These are phyloP conservation scores for Ustilago crameri DNA, from an alignment of 1,284 basidiomycete genomes.

Conservation along the genomic window DNA sequence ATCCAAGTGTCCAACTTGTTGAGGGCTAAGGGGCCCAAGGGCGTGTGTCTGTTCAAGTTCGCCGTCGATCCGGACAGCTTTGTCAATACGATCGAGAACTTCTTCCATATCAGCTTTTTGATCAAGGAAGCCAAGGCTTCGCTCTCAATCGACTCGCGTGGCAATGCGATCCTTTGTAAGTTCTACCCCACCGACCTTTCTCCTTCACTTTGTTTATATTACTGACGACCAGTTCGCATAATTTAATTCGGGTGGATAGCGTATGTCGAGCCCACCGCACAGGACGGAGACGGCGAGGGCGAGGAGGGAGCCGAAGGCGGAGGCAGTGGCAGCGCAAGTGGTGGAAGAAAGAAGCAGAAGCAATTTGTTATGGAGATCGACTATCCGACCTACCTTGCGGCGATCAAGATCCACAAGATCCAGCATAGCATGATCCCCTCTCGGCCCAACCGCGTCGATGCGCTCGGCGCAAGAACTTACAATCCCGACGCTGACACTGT, in stretches of 20 bases:
- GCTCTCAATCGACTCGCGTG: constrained; percentile 72
- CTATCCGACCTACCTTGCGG: constrained; percentile 80
- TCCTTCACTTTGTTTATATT: background rate
- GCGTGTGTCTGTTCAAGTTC: constrained; percentile 82
- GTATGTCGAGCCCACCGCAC: background rate
- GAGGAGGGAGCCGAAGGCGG: background rate
- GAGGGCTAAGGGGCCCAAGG: constrained; percentile 66
- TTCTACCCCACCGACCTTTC: constrained; percentile 3
- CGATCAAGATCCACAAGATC: constrained; percentile 84
- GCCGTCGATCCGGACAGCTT: constrained; percentile 87
- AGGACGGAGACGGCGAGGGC: background rate
- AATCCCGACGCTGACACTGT: background rate
- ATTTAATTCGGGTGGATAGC: too few species aligned
- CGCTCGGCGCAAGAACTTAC: constrained; percentile 11
- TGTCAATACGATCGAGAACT: constrained; percentile 89
- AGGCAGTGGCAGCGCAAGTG: background rate
- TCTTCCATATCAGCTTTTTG: constrained; percentile 91
- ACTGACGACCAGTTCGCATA: too few species aligned
- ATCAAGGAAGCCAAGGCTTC: constrained; percentile 83
- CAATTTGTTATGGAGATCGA: constrained; percentile 89
- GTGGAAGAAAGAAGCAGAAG: constrained; percentile 72
- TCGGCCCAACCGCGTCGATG: constrained; percentile 25
- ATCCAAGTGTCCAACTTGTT: constrained; percentile 69
- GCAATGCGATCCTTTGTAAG: constrained; percentile 80
- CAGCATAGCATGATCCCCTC: constrained; percentile 71